Evolutionary conservation across 352 stramenopile genomes (phyloP), one percentile per base, ranked within the genome.

Genomic region (Phytophthora europaea): DNA sequence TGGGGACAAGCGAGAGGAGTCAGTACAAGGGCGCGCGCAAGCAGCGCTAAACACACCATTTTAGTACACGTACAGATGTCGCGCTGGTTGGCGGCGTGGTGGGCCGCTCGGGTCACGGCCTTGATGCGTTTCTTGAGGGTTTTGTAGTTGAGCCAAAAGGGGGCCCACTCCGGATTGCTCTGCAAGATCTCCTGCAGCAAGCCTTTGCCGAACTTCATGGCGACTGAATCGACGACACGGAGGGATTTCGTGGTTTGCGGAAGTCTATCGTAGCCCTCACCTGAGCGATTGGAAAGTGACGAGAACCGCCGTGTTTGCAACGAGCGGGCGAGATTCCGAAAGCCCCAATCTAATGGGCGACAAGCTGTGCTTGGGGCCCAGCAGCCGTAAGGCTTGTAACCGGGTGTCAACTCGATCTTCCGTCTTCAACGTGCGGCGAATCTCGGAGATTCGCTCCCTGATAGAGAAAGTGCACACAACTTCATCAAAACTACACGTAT

Each of bases 141-240:
- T 78, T 95, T 95, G 72, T 95, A 95, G 78, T 94, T 94, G 71
- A 95, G 88, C 88, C 88, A 95, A 69, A 94, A 95, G 31, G 86
- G 86, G n/a, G 84, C 86, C 86, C 86, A 95, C 66, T 94, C 85
- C 12, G 88, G 86, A 66, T 91, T 94, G 74, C 85, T 92, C 70
- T 89, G 83, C 43, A 93, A 61, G 66, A 92, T 89, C 67, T 90
- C 83, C 34, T 79, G 74, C 68, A 95, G 70, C 48, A 95, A 55
- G 23, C 79, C 77, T 80, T 95, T 95, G 71, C 88, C 88, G 65
- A 95, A 95, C 77, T 95, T 95, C 88, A 95, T 95, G 26, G 18
- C 26, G 36, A 33, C 36, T 63, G 54, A 59, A 65, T 64, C 43
- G 34, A n/a, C 45, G 31, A 16, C 10, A 28, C 8, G 23, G 16